Evolutionary conservation across 306 rosid species (phyloP), one percentile per base, ranked within the genome.

Genomic region (Vicia faba): DNA sequence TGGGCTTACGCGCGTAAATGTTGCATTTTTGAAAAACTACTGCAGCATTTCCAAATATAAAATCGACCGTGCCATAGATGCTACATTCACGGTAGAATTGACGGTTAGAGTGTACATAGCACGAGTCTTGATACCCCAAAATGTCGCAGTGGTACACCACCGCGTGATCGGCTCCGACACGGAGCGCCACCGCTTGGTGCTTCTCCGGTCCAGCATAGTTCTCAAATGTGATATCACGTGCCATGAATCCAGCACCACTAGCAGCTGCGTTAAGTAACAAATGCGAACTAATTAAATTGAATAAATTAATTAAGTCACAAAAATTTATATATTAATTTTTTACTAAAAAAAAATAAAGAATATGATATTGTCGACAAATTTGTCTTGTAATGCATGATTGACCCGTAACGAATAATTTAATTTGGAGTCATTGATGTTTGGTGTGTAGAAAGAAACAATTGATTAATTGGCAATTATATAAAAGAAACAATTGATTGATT

Each of bases 141-240:
- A 89, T 33, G 79, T 56, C 64, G 78, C 96, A 92, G 0, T 68
- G 85, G 61, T 79, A 89, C 18, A 92, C 83, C 70, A 89, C 98
- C 1, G 86, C 89, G 7, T 92, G 98, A 70, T 92, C 98, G 0
- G 98, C 89, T 1, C 98, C 89, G 1, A 92, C 72, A 0, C 98
- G 92, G n/a, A 92, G 96, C 0, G 98, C 98, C 13, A 92, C 98
- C 0, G 98, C 98, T 53, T 92, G 98, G 79, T 89, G 96, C 67
- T 68, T 89, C 19, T 1, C 36, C 4, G 98, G 91, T 8, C 98
- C 98, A 1, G 98, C 98, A 0, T 65, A 72, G 64, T 92, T 92
- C 88, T 82, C 85, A 8, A 92, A 89, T 2, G 93, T 83, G 6
- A 92, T 84, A 77, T 92, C 98, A 3, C 93, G 88, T 9, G 96